phyloP scores from a whole-genome alignment of 148 eudicot species.

The Rhododendron mucronatum region DNA sequence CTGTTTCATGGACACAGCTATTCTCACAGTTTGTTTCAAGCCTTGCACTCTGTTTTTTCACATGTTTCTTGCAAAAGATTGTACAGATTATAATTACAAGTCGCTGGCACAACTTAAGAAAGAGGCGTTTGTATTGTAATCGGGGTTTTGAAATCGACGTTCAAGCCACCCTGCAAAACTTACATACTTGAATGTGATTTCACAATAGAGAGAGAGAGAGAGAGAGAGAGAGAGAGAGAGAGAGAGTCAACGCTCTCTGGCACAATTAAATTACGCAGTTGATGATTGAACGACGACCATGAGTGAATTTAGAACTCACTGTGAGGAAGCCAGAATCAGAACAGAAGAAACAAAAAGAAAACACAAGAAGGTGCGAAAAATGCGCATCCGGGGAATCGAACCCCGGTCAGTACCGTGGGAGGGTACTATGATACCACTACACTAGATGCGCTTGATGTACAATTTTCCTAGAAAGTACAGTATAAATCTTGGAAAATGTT shows the following conservation, averaged over 20 bases:
- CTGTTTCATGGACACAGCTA: background rate
- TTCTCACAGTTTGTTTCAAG: background rate
- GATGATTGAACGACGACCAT: too few relatives aligned
- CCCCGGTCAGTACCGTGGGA: constrained; percentile 14
- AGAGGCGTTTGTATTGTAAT: background rate
- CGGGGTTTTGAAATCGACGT: background rate
- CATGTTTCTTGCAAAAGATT: background rate
- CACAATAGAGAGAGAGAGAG: too few relatives aligned
- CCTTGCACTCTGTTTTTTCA: background rate
- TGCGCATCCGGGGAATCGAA: constrained; percentile 15
- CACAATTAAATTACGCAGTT: too few relatives aligned
- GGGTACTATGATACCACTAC: constrained; percentile 22
- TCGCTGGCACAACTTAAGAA: too few relatives aligned
- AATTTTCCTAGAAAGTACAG: too few relatives aligned
- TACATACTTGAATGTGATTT: background rate
- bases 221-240: background rate
- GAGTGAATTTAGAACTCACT: too few relatives aligned
- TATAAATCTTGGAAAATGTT: too few relatives aligned
- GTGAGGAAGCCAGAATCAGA: too few relatives aligned
- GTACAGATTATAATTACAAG: background rate
- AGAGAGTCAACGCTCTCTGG: background rate
- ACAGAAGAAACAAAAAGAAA: too few relatives aligned
- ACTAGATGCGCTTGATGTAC: background rate
- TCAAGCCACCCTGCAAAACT: background rate
- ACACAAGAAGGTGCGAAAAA: background rate